Conservation (phyloP, 2,329 filamentous ascomycete genomes). For the Xylariaceae sp. region DNA sequence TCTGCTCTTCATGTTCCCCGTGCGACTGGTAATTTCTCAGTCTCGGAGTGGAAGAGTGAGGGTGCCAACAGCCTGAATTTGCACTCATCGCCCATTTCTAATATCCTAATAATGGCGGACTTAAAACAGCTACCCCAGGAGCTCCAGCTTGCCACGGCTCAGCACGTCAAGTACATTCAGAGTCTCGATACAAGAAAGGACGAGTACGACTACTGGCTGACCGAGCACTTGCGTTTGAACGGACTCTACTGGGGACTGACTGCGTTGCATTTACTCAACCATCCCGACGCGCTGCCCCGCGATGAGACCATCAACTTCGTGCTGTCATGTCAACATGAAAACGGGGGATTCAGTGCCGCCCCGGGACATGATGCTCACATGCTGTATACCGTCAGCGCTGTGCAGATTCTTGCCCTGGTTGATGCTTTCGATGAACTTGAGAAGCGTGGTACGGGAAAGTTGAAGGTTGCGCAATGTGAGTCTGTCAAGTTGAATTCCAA, state of each 20-base stretch:
- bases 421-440: constrained; percentile 85
- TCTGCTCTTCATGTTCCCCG: background rate
- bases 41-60: background rate
- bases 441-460: constrained; percentile 61
- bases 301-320: constrained; percentile 84
- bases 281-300: constrained; percentile 75
- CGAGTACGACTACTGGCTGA: constrained; percentile 96
- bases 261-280: constrained; percentile 77
- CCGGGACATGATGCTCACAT: constrained; percentile 94
- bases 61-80: background rate
- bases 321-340: constrained; percentile 86
- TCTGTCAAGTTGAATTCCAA: constrained; percentile 25
- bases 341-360: constrained; percentile 88
- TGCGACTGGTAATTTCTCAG: background rate
- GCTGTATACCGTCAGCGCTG: constrained; percentile 90
- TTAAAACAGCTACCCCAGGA: constrained; percentile 38
- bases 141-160: constrained; percentile 46
- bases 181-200: constrained; percentile 87
- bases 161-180: constrained; percentile 89
- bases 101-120: constrained; percentile 32
- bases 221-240: constrained; percentile 91
- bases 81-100: background rate
- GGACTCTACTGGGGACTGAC: constrained; percentile 96
- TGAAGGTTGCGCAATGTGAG: constrained; percentile 75
- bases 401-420: constrained; percentile 85